Conservation (phyloP, 192 early-diverging fungal genomes). For the Backusella morwellensis region DNA sequence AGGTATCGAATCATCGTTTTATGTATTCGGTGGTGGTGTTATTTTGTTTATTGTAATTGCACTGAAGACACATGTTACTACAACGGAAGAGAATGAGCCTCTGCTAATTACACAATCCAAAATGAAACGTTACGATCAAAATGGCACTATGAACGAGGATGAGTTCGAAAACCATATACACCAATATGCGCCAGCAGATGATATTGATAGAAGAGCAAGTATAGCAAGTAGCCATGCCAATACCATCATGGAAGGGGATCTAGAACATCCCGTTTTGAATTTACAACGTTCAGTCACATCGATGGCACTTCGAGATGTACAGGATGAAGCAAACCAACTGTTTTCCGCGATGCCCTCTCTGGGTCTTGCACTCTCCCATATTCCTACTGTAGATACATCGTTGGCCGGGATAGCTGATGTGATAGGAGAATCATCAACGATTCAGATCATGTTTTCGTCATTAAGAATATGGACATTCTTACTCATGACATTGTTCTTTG, state of each 20-base stretch:
- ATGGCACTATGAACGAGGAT: not conserved
- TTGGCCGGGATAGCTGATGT: slow-evolving; percentile 19
- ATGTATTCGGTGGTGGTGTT: slow-evolving; percentile 23
- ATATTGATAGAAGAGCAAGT: slow-evolving; percentile 17
- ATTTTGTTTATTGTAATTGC: slow-evolving; percentile 17
- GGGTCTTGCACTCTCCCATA: slow-evolving; percentile 30
- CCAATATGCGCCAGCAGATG: not conserved
- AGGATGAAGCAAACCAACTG: slow-evolving; percentile 17
- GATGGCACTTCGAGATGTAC: slow-evolving; percentile 13
- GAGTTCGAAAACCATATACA: not conserved
- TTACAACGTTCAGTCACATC: slow-evolving; percentile 15
- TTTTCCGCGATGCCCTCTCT: slow-evolving; percentile 22
- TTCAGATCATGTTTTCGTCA: slow-evolving; percentile 9
- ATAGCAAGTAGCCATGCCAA: slow-evolving; percentile 28
- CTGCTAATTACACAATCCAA: slow-evolving; percentile 11
- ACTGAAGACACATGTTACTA: slow-evolving; percentile 11
- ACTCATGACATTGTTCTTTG: slow-evolving; percentile 27
- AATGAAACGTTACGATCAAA: not conserved
- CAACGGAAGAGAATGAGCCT: not conserved
- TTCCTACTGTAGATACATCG: slow-evolving; percentile 30
- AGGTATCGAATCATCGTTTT: slow-evolving; percentile 29
- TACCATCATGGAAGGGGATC: slow-evolving; percentile 7
- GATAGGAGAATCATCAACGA: not conserved
- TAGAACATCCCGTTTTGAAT: not conserved
- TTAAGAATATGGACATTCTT: slow-evolving; percentile 30